Evolutionary conservation across 305 asterid species (phyloP).

Genomic region (Euphrasia arctica): DNA sequence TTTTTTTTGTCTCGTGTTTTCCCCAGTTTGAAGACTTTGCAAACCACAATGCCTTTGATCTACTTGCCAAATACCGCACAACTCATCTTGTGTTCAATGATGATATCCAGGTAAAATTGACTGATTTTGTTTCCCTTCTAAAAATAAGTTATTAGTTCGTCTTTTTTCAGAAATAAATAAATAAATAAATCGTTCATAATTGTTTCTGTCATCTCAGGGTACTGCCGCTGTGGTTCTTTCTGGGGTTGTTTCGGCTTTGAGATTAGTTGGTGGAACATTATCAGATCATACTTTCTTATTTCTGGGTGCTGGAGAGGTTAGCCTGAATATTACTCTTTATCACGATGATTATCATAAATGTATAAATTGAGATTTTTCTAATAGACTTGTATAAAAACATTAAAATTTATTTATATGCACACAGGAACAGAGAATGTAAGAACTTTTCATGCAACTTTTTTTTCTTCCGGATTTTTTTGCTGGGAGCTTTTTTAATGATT

Average conservation of each 20-base stretch:
- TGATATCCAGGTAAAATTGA: conserved; percentile 1
- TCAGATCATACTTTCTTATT: conserved; percentile 89
- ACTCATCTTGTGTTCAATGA: conserved; percentile 6
- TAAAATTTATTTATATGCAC: not conserved
- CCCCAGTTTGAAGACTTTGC: conserved; percentile 14
- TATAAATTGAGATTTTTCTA: not conserved
- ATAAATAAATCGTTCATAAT: not conserved
- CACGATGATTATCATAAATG: not conserved
- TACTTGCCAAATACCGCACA: not conserved
- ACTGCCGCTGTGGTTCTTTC: conserved; percentile 9
- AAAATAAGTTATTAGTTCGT: too few species aligned
- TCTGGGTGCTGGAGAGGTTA: conserved; percentile 99
- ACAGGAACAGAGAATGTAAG: not conserved
- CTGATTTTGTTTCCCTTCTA: not conserved
- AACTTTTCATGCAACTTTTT: not conserved
- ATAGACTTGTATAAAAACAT: not conserved
- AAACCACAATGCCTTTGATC: conserved; percentile 16
- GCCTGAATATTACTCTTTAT: conserved; percentile 15
- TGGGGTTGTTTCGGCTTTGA: conserved; percentile 52
- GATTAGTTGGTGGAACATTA: conserved; percentile 65
- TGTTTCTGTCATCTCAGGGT: not conserved
- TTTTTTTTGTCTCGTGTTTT: too few species aligned
- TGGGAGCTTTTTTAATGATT: not conserved
- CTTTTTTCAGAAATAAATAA: too few species aligned
- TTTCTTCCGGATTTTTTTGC: not conserved